Percentiles rank a stretch among this genome's conserved stretches.
Evolutionary conservation across 164 flowering plant genomes (phyloP).

Genomic region (Stephania cephalantha): DNA sequence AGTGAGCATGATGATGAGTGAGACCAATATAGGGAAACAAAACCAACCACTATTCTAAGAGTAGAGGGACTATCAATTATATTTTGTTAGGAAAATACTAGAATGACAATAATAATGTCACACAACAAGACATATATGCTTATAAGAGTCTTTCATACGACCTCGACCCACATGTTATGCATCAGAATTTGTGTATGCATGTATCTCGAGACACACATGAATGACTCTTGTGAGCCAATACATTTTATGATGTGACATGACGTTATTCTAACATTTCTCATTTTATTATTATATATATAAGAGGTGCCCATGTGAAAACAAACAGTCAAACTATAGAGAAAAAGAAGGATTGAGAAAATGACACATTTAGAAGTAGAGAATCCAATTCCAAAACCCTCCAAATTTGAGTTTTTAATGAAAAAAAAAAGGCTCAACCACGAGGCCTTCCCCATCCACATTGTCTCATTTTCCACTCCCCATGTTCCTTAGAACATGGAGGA

Average conservation of each 20-base stretch:
- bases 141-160: no score
- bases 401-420: conserved; percentile 17
- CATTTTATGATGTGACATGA: no score
- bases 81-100: not conserved
- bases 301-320: conserved; percentile 1
- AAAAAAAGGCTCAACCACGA: conserved; percentile 25
- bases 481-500: conserved; percentile 82
- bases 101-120: no score
- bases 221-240: no score
- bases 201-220: no score
- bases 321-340: not conserved
- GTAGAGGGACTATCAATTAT: not conserved
- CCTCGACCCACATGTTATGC: no score
- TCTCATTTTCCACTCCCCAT: conserved; percentile 52
- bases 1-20: no score
- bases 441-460: conserved; percentile 34
- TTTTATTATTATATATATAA: not conserved
- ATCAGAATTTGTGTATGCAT: no score
- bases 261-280: no score
- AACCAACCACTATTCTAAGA: not conserved
- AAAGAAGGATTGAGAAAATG: conserved; percentile 1
- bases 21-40: not conserved
- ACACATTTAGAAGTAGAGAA: conserved; percentile 6
- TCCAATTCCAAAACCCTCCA: conserved; percentile 8
- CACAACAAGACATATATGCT: no score